phyloP scores from a whole-genome alignment of 2,329 filamentous ascomycete genomes.

The Botrytis hyacinthi region DNA sequence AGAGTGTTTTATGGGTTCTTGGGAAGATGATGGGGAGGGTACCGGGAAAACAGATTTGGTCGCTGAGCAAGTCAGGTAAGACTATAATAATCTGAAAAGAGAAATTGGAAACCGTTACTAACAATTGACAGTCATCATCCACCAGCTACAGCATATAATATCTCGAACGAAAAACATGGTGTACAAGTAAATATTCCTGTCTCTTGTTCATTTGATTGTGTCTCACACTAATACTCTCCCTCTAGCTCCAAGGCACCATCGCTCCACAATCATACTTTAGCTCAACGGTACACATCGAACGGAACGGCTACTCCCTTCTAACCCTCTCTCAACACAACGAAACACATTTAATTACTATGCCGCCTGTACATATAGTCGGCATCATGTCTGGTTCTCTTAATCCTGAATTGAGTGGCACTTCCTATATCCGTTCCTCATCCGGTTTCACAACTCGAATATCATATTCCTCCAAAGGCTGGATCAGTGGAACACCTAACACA shows the following conservation, averaged over 20 bases:
- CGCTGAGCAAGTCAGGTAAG: conserved; percentile 75
- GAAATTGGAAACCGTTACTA: neutral
- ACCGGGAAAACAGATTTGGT: conserved; percentile 80
- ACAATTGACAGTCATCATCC: conserved; percentile 69
- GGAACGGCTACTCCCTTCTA: conserved; percentile 84
- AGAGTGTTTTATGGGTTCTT: conserved; percentile 87
- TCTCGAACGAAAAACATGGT: conserved; percentile 81
- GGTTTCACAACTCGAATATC: conserved; percentile 88
- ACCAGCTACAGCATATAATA: conserved; percentile 88
- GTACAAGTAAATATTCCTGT: conserved; percentile 46
- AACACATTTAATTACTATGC: conserved; percentile 86
- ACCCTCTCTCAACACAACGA: conserved; percentile 59
- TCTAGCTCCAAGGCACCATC: conserved; percentile 75
- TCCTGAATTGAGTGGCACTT: conserved; percentile 81
- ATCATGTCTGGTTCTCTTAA: conserved; percentile 82
- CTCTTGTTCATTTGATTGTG: neutral
- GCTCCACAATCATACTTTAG: conserved; percentile 93
- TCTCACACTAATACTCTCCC: neutral
- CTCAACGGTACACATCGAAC: conserved; percentile 89
- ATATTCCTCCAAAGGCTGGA: conserved; percentile 89
- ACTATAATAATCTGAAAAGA: conserved; percentile 45
- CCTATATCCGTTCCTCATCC: conserved; percentile 79
- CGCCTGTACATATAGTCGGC: conserved; percentile 87
- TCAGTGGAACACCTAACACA: conserved; percentile 91
- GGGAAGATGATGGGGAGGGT: conserved; percentile 62